Evolutionary conservation across 176 grass and related monocot genomes (phyloP).

Genomic region (Rhipidocladum racemiflorum): DNA sequence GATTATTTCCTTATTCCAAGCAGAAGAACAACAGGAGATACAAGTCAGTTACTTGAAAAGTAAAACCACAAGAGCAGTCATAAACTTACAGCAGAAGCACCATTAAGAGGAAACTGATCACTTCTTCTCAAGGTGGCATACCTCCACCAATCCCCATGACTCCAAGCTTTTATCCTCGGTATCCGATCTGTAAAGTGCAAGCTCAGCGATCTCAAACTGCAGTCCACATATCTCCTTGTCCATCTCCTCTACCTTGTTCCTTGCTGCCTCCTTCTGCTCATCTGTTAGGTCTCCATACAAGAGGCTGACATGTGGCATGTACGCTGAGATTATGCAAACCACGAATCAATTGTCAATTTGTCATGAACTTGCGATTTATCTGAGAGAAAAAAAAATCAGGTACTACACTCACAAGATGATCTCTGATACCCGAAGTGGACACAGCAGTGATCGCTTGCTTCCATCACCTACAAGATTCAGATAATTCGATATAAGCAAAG

Average conservation of each 20-base stretch:
- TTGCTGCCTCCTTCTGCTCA: constrained; percentile 74
- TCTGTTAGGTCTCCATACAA: constrained; percentile 77
- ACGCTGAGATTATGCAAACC: constrained; percentile 46
- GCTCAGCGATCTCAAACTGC: constrained; percentile 61
- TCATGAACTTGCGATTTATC: neutral
- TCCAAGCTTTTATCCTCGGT: constrained; percentile 84
- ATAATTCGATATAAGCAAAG: neutral
- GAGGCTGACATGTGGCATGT: constrained; percentile 80
- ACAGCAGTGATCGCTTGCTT: constrained; percentile 60
- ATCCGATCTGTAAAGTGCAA: constrained; percentile 79
- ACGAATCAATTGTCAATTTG: neutral
- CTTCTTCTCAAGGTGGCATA: constrained; percentile 53
- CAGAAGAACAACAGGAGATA: neutral
- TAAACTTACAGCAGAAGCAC: constrained; percentile 25
- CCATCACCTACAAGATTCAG: constrained; percentile 53
- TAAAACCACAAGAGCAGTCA: constrained; percentile 15
- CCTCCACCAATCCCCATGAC: constrained; percentile 86
- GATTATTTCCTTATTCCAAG: constrained; percentile 12
- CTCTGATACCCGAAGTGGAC: constrained; percentile 63
- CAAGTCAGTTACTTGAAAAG: neutral
- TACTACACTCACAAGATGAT: constrained; percentile 49
- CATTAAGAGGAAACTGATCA: constrained; percentile 28
- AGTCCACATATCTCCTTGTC: constrained; percentile 64
- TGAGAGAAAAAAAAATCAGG: neutral
- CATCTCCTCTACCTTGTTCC: constrained; percentile 68